phyloP scores from a whole-genome alignment of 768 basidiomycete genomes.

The Kwoniella sp. region DNA sequence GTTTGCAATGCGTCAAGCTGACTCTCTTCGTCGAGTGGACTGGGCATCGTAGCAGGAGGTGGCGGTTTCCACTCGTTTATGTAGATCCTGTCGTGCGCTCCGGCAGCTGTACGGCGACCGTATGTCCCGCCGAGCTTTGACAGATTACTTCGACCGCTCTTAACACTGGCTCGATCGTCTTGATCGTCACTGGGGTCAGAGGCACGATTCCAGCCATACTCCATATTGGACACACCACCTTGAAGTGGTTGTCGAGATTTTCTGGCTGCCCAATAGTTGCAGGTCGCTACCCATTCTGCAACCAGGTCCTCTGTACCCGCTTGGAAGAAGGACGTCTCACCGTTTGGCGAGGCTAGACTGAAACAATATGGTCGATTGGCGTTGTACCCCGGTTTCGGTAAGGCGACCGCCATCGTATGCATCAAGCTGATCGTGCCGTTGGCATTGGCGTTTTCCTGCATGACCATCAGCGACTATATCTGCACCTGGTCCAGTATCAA shows the following conservation, averaged over 20 bases:
- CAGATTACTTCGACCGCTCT: constrained; percentile 59
- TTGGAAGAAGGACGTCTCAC: constrained; percentile 96
- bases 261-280: constrained; percentile 98
- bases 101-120: constrained; percentile 26
- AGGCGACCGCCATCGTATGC: constrained; percentile 80
- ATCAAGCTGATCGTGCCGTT: constrained; percentile 82
- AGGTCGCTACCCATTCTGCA: constrained; percentile 96
- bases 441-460: constrained; percentile 77
- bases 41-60: constrained; percentile 76
- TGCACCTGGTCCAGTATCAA: background rate
- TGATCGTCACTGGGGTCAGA: constrained; percentile 32
- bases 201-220: constrained; percentile 94
- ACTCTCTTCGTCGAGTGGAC: constrained; percentile 84
- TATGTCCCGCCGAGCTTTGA: constrained; percentile 32
- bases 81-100: constrained; percentile 65
- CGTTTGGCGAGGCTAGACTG: constrained; percentile 83
- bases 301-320: constrained; percentile 98
- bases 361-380: constrained; percentile 89
- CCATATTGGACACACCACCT: constrained; percentile 98
- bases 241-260: constrained; percentile 91
- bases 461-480: no score
- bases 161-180: constrained; percentile 64
- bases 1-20: constrained; percentile 86
- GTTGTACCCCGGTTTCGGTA: constrained; percentile 91
- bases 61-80: constrained; percentile 96